These are phyloP conservation scores for Colletotrichum liaoningense DNA, from an alignment of 2,329 filamentous ascomycete species.

Conservation along the genomic window DNA sequence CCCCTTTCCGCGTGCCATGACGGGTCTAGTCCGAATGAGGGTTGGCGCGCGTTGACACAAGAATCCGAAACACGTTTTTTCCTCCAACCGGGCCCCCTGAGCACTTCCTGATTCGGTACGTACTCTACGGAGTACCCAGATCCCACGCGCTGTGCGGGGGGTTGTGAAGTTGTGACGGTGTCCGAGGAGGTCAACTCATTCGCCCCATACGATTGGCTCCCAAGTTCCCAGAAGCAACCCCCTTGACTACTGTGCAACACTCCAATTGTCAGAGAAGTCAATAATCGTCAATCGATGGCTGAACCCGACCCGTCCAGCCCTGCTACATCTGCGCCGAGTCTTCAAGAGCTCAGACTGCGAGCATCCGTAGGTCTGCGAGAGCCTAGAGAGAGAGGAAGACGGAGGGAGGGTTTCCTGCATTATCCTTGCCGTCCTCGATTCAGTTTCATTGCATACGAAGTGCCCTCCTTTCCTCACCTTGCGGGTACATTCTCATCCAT, in stretches of 20 bases:
- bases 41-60: neutral
- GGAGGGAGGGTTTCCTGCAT: neutral
- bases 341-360: no score
- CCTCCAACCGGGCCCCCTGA: slow-evolving; percentile 17
- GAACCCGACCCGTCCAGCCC: slow-evolving; percentile 8
- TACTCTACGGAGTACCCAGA: neutral
- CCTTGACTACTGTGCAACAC: slow-evolving; percentile 28
- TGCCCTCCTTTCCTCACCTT: no score
- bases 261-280: slow-evolving; percentile 30
- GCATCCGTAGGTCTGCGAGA: neutral
- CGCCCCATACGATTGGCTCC: slow-evolving; percentile 10
- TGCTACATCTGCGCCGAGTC: neutral
- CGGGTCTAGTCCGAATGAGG: neutral
- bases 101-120: neutral
- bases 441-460: neutral
- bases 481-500: no score
- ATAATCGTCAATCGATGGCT: neutral
- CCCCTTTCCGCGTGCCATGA: neutral
- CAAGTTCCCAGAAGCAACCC: neutral
- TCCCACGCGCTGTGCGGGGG: neutral
- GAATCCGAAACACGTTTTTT: slow-evolving; percentile 25
- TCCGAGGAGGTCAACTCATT: neutral
- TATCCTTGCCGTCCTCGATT: neutral
- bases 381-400: neutral
- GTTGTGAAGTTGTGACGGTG: neutral